Evolutionary conservation across 345 rosid genomes (phyloP), one percentile per base, ranked within the genome.

Genomic region (Fremontodendron californicum): DNA sequence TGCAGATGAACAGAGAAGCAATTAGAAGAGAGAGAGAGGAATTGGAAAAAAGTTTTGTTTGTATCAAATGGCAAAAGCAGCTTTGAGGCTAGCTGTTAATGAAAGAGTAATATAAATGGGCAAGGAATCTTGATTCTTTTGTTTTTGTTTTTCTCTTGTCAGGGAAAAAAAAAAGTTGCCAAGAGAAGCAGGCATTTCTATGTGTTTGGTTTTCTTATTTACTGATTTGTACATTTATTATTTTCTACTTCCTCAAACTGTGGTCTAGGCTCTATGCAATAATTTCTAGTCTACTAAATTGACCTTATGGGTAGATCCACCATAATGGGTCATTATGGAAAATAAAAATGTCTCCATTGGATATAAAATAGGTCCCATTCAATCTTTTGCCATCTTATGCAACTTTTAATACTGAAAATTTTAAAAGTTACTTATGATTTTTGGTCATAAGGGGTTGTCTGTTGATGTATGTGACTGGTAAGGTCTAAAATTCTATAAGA

Each of bases 91-190:
- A 81, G 85, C 79, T 84, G 88, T 86, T 81, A 70, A 81, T 43
- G 79, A 55, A 78, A 71, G 82, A 79, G 84, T 76, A 60, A 77
- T n/a, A 82, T 72, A 82, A 77, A 46, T 79, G 85, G 85, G 82
- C 81, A 82, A 87, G 88, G 92, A 87, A 89, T 87, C 88, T 89
- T 82, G 86, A 81, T 81, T 74, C 73, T 71, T 76, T 76, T 76
- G 55, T 57, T 33, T 48, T 77, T 79, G 69, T 55, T 60, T 80
- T 75, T 76, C 70, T 19, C 8, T 8, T 8, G 73, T 66, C 40
- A 37, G 4, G 73, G 60, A 52, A 3, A 31, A 55, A 76, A 60
- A 78, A 84, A 86, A 78, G 90, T 83, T 86, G 83, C 87, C 88
- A 74, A 45, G 75, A 45, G 79, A 77, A 54, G 80, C 68, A 71